These are phyloP conservation scores for Phylloporus sp. DNA, from an alignment of 768 basidiomycete genomes.

Conservation along the genomic window DNA sequence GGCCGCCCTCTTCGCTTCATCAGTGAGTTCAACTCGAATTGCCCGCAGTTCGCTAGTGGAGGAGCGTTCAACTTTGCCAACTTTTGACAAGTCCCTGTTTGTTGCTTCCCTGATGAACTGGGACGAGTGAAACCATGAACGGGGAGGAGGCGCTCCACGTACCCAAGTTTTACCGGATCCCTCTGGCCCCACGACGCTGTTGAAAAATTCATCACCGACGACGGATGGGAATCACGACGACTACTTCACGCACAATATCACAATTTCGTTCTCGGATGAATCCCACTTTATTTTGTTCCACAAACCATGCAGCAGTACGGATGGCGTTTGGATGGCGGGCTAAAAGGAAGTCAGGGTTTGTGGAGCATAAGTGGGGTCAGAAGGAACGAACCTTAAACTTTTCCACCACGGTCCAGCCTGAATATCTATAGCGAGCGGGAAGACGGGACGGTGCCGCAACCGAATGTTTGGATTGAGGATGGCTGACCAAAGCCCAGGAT, in stretches of 20 bases:
- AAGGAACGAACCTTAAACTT: no score
- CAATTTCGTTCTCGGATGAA: slow-evolving; percentile 13
- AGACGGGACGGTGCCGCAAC: no score
- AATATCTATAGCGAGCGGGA: no score
- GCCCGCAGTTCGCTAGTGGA: slow-evolving; percentile 5
- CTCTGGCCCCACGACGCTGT: slow-evolving; percentile 17
- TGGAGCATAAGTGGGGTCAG: no score
- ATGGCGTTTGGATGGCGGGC: background rate
- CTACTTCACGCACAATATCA: slow-evolving; percentile 15
- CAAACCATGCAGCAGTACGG: background rate
- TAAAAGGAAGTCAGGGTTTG: background rate
- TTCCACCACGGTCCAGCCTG: no score
- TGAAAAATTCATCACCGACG: background rate
- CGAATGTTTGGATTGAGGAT: no score
- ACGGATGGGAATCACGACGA: background rate
- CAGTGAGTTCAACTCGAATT: slow-evolving; percentile 9
- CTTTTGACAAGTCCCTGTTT: background rate
- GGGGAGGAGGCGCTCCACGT: background rate
- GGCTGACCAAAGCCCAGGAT: no score
- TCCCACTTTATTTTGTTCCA: slow-evolving; percentile 14
- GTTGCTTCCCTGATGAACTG: slow-evolving; percentile 17
- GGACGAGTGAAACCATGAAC: background rate
- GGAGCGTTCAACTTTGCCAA: background rate
- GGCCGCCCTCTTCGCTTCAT: slow-evolving; percentile 1
- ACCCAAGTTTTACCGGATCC: slow-evolving; percentile 22